These are phyloP conservation scores for Pythium myriotylum DNA, from an alignment of 352 stramenopile species.

Conservation along the genomic window DNA sequence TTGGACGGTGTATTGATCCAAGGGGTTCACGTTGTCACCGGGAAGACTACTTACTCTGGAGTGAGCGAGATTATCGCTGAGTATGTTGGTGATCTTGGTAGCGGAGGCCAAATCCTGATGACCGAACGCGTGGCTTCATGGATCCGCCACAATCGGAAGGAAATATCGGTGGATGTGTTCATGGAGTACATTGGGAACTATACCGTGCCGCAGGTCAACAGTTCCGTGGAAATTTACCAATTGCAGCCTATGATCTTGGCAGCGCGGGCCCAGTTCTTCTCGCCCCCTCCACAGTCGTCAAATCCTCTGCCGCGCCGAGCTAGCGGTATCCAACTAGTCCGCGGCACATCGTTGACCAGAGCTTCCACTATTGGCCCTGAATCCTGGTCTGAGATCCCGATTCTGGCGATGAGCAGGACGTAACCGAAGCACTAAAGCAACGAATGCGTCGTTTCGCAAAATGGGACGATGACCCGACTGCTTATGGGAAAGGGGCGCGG, in stretches of 20 bases:
- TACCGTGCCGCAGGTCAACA: slow-evolving; percentile 40
- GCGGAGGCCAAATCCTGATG: slow-evolving; percentile 33
- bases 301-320: slow-evolving; percentile 29
- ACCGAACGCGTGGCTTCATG: slow-evolving; percentile 26
- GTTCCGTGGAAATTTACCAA: slow-evolving; percentile 41
- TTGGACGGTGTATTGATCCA: slow-evolving; percentile 11
- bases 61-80: slow-evolving; percentile 31
- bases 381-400: too few relatives aligned
- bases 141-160: slow-evolving; percentile 12
- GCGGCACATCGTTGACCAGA: too few relatives aligned
- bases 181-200: slow-evolving; percentile 38
- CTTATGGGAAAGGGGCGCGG: too few relatives aligned
- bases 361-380: too few relatives aligned
- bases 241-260: slow-evolving; percentile 28
- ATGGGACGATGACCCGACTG: too few relatives aligned
- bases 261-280: slow-evolving; percentile 3
- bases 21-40: slow-evolving; percentile 31
- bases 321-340: too few relatives aligned
- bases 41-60: slow-evolving; percentile 27
- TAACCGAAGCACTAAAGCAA: too few relatives aligned
- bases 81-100: slow-evolving; percentile 30
- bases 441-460: too few relatives aligned
- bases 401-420: too few relatives aligned
- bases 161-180: slow-evolving; percentile 14
- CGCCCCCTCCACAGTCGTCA: slow-evolving; percentile 22